A percentile compares a stretch with the other conserved stretches of the same genome.
Evolutionary conservation across 179 eudicot species (phyloP).

Genomic region (Camellia oleifera): DNA sequence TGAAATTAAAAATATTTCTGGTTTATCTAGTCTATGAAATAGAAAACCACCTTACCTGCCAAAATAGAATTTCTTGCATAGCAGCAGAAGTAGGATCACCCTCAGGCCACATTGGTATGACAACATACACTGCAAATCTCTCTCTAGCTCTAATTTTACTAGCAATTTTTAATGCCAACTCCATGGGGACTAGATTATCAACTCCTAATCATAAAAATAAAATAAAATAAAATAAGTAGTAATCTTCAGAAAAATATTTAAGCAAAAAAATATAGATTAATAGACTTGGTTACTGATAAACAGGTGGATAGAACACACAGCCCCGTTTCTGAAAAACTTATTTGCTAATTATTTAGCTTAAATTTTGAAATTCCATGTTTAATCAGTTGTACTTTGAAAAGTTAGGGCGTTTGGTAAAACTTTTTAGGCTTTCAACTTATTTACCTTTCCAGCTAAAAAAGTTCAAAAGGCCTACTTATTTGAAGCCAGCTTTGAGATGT

Average conservation of each 20-base stretch:
- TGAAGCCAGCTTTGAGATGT: neutral
- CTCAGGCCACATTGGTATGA: slow-evolving; percentile 97
- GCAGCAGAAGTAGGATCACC: slow-evolving; percentile 76
- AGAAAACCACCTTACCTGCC: slow-evolving; percentile 65
- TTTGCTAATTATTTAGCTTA: no score
- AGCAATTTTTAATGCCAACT: slow-evolving; percentile 74
- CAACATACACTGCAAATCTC: slow-evolving; percentile 76
- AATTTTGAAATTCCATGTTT: no score
- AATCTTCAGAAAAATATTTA: neutral
- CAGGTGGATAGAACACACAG: neutral
- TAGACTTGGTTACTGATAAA: neutral
- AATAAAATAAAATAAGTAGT: neutral
- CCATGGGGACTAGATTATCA: slow-evolving; percentile 88
- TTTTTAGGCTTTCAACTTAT: no score
- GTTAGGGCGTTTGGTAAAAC: no score
- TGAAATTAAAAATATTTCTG: neutral
- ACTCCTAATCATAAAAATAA: slow-evolving; percentile 49
- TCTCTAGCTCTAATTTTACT: slow-evolving; percentile 83
- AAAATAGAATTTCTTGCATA: slow-evolving; percentile 84
- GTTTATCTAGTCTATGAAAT: neutral
- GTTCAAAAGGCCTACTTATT: neutral
- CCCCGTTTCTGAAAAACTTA: no score
- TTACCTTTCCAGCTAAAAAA: no score
- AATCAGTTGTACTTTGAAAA: no score
- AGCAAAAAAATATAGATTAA: neutral